Evolutionary conservation across 2,329 filamentous ascomycete species (phyloP).

Genomic region (Neurospora sp.): DNA sequence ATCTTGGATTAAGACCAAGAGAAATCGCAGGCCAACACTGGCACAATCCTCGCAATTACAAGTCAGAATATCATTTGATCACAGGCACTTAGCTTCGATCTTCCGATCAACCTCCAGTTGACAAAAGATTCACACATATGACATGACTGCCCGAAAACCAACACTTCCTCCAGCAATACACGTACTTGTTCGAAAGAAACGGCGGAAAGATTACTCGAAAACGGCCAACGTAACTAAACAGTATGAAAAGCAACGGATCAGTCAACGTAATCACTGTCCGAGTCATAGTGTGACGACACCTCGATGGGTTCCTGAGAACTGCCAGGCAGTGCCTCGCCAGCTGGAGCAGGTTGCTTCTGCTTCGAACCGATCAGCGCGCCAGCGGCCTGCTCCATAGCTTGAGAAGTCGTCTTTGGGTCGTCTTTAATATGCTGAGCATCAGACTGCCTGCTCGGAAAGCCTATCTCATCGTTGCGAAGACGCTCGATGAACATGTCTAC

Average conservation of each 20-base stretch:
- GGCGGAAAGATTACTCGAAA: neutral
- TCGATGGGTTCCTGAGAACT: neutral
- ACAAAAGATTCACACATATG: neutral
- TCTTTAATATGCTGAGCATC: neutral
- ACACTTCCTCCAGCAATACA: neutral
- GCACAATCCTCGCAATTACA: neutral
- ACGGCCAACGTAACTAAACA: neutral
- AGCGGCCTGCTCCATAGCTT: neutral
- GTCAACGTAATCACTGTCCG: neutral
- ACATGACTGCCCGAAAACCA: neutral
- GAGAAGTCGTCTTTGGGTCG: neutral
- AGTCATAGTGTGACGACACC: neutral
- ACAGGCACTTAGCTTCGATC: neutral
- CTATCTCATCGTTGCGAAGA: neutral
- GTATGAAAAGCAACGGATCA: neutral
- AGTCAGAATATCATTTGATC: neutral
- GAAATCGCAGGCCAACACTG: neutral
- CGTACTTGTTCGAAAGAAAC: neutral
- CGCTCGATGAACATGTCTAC: neutral
- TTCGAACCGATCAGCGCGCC: neutral
- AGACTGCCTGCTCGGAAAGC: neutral
- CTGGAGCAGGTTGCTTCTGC: neutral
- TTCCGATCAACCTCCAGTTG: neutral
- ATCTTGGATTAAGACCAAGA: neutral
- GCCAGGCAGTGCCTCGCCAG: neutral